Evolutionary conservation across 495 filamentous ascomycete genomes (phyloP).

Genomic region (Hypoxylon crocopeplum): DNA sequence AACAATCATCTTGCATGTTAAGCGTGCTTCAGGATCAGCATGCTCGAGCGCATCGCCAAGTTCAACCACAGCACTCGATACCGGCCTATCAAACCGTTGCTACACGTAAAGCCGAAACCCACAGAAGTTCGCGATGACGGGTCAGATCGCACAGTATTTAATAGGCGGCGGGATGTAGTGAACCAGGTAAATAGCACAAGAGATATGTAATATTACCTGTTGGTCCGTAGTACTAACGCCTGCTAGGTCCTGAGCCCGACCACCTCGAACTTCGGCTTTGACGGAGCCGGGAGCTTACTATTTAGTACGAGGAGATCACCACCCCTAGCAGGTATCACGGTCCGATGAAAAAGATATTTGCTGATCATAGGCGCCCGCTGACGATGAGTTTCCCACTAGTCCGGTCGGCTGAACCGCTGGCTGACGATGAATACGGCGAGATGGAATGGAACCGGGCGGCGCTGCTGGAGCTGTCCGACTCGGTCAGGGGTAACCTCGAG

Average conservation of each 20-base stretch:
- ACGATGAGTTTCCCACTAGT: conserved; percentile 1
- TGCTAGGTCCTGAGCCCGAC: conserved; percentile 36
- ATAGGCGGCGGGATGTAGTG: conserved; percentile 30
- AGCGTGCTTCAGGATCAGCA: conserved; percentile 18
- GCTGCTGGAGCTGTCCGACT: conserved; percentile 45
- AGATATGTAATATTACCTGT: neutral
- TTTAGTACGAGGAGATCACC: conserved; percentile 24
- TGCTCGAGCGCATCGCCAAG: conserved; percentile 35
- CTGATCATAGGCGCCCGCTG: neutral
- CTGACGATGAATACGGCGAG: neutral
- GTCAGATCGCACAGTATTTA: conserved; percentile 17
- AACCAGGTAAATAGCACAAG: conserved; percentile 24
- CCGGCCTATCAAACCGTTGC: conserved; percentile 10
- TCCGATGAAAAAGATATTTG: neutral
- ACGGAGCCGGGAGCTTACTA: conserved; percentile 21
- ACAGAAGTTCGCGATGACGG: conserved; percentile 23
- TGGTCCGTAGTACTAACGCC: neutral
- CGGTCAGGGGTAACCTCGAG: conserved; percentile 39
- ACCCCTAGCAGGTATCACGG: conserved; percentile 21
- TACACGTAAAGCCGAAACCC: conserved; percentile 25
- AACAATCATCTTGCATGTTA: neutral
- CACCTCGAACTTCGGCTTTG: conserved; percentile 31
- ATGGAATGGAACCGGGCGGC: conserved; percentile 19
- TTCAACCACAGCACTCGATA: conserved; percentile 27
- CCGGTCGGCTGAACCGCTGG: conserved; percentile 7